A percentile compares a stretch with the other conserved stretches of the same genome.
These are phyloP conservation scores for Boletus sp. DNA, from an alignment of 768 basidiomycete species.

Conservation along the genomic window DNA sequence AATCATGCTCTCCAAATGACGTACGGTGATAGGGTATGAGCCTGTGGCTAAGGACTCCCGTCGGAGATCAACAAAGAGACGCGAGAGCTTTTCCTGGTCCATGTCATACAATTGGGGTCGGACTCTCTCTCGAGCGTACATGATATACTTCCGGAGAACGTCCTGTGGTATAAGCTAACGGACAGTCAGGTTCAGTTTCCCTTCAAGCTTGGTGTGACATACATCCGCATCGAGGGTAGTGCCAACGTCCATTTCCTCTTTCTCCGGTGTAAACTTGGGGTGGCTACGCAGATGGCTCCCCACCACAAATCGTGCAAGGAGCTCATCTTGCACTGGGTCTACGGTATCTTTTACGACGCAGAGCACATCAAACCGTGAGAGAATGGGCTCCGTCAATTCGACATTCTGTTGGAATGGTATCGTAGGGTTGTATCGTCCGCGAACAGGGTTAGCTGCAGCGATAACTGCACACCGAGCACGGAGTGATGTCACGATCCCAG, in stretches of 20 bases:
- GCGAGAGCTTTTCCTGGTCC: constrained; percentile 91
- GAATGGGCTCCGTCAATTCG: constrained; percentile 95
- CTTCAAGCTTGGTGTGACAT: constrained; percentile 29
- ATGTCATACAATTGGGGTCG: constrained; percentile 91
- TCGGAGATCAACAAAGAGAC: constrained; percentile 92
- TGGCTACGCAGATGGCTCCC: constrained; percentile 94
- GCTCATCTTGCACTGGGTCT: constrained; percentile 95
- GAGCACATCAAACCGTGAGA: constrained; percentile 96
- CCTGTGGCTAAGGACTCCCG: constrained; percentile 96
- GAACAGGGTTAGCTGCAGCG: constrained; percentile 96
- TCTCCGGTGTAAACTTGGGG: constrained; percentile 82
- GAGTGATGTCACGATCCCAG: constrained; percentile 96
- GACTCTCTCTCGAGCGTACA: constrained; percentile 95
- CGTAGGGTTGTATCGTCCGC: constrained; percentile 96
- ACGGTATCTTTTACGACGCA: constrained; percentile 98
- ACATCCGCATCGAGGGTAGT: constrained; percentile 90
- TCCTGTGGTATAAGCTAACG: constrained; percentile 93
- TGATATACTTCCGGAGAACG: constrained; percentile 94
- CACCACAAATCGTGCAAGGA: constrained; percentile 96
- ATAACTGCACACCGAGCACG: constrained; percentile 98
- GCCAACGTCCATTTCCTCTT: constrained; percentile 91
- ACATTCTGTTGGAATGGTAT: constrained; percentile 99
- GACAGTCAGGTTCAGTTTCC: constrained; percentile 9
- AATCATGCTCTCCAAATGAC: constrained; percentile 98
- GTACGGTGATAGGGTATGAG: constrained; percentile 98